Conservation (phyloP, 352 stramenopile genomes). For the Blastocystis sp. region DNA sequence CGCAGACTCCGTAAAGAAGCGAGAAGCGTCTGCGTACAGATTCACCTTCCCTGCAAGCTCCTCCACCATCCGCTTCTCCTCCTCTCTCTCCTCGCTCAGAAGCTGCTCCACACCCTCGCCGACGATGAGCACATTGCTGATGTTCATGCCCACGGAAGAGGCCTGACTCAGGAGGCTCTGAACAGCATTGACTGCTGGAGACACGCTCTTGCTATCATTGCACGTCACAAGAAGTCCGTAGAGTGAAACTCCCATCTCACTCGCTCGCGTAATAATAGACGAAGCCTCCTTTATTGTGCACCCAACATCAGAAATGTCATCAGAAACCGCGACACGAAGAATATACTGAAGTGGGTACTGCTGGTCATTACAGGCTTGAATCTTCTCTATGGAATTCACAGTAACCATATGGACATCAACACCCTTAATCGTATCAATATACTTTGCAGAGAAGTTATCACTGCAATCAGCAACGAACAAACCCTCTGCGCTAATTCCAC, state of each 20-base stretch:
- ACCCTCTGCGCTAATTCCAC: not conserved
- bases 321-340: not conserved
- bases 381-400: not conserved
- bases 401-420: not conserved
- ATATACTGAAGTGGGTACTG: not conserved
- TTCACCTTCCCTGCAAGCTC: not conserved
- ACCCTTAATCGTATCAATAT: not conserved
- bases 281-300: not conserved
- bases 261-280: not conserved
- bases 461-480: not conserved
- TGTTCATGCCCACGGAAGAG: not conserved
- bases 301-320: not conserved
- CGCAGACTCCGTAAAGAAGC: constrained; percentile 29
- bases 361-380: not conserved
- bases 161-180: not conserved
- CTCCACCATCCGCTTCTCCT: not conserved
- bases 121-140: not conserved
- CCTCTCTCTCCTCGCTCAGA: not conserved
- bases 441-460: not conserved
- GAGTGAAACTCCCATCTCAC: not conserved
- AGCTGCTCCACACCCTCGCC: not conserved
- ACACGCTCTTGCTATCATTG: not conserved
- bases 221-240: not conserved
- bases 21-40: not conserved
- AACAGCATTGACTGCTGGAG: not conserved